Evolutionary conservation across 371 early-diverging fungal species (phyloP), one percentile per base, ranked within the genome.

Genomic region (Rhizopus stolonifer): DNA sequence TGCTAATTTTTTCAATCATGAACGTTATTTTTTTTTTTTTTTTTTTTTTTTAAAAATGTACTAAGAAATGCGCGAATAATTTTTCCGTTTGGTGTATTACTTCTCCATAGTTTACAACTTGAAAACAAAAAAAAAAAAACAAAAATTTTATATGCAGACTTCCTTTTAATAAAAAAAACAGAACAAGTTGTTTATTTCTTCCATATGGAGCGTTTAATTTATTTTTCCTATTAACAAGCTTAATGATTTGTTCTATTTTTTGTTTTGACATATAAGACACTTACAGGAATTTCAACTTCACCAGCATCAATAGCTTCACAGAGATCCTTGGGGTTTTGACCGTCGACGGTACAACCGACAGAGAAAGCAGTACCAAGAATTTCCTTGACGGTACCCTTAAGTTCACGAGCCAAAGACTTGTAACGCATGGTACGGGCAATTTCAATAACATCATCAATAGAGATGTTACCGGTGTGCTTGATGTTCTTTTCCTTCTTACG

Each of bases 401-500:
- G 84, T 66, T 79, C 78, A 70, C 81, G 82, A 52, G 97, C 92
- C 62, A 87, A 73, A 59, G 97, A 96, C 89, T 95, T 97, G 87
- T 61, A 75, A 56, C 89, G 88, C 92, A 96, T 95, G 76, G 86
- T 91, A 72, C 94, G 93, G 64, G 99, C 99, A 71, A 99, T 87
- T 64, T 96, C 95, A 61, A 96, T 87, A 57, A 99, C 85, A 57
- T 96, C 92, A 54, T 91, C 90, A 40, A 98, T 72, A 56, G 92
- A 63, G 65, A 95, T 77, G 88, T 95, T 94, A 57, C 95, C 95
- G 63, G 72, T 79, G 88, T 98, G 96, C 85, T 93, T 89, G 82
- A 95, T 93, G 91, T 99, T 99, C 91, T 99, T 99, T 79, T 99
- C 99, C 94, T 99, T 99, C 93, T 99, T 99, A 80, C 93, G 90